phyloP scores from a whole-genome alignment of 2,329 filamentous ascomycete species.

The Aspergillus tamarii region DNA sequence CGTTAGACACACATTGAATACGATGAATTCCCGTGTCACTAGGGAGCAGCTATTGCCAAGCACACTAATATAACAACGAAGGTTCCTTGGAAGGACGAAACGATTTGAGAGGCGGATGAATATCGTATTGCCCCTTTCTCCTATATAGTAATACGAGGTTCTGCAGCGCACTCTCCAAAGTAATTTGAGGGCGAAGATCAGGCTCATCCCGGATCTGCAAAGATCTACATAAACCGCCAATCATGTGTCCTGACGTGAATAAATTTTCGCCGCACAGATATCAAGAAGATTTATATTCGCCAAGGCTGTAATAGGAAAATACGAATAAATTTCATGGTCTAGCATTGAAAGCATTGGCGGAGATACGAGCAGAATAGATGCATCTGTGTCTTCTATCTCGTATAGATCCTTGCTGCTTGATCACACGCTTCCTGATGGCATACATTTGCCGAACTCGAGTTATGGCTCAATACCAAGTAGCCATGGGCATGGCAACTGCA shows the following conservation, averaged over 20 bases:
- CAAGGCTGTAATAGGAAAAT: neutral
- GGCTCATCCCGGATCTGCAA: neutral
- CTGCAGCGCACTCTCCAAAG: neutral
- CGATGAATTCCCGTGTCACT: neutral
- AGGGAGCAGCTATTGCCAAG: neutral
- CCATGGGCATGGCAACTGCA: neutral
- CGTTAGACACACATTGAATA: neutral
- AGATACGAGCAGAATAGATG: neutral
- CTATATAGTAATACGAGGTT: neutral
- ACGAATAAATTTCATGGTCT: neutral
- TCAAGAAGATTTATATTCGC: neutral
- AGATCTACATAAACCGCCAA: neutral
- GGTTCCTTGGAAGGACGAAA: neutral
- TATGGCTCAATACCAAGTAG: accelerated
- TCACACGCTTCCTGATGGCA: neutral
- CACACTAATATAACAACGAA: neutral
- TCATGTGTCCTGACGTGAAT: neutral
- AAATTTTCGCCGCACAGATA: too few species aligned
- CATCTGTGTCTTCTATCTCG: neutral
- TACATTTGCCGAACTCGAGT: neutral
- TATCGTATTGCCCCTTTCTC: neutral
- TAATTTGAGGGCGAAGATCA: neutral
- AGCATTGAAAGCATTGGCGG: neutral
- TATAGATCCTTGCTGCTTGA: neutral
- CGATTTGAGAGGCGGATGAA: neutral